A percentile compares a stretch with the other conserved stretches of the same genome.
Conservation (phyloP, 2,329 filamentous ascomycete species). For the Incumbomyces lentus region DNA sequence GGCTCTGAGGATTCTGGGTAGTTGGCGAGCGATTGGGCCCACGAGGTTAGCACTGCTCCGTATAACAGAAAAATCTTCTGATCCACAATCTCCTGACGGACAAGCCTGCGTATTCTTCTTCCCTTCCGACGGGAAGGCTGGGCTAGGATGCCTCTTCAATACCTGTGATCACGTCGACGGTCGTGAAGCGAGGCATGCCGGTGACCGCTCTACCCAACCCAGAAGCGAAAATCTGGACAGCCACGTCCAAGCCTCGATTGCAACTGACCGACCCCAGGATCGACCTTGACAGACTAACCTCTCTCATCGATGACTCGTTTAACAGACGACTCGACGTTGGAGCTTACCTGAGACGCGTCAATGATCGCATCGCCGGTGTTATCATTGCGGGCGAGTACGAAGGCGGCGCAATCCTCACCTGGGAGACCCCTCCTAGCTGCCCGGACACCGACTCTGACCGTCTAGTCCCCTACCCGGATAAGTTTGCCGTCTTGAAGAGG, state of each 20-base stretch:
- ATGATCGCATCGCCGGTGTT: slow-evolving; percentile 71
- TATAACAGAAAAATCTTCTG: slow-evolving; percentile 62
- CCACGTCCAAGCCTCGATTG: slow-evolving; percentile 55
- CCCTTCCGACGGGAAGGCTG: slow-evolving; percentile 64
- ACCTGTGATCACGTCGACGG: slow-evolving; percentile 50
- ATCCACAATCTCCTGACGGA: slow-evolving; percentile 95
- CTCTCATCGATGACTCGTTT: slow-evolving; percentile 92
- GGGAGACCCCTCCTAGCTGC: slow-evolving; percentile 64
- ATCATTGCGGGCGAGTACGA: slow-evolving; percentile 97
- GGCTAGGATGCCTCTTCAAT: slow-evolving; percentile 22
- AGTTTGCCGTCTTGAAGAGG: slow-evolving; percentile 88
- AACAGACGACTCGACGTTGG: slow-evolving; percentile 70
- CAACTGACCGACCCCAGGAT: slow-evolving; percentile 70
- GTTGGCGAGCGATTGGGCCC: too few species aligned
- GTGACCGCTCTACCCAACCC: slow-evolving; percentile 72
- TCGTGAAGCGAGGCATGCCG: slow-evolving; percentile 89
- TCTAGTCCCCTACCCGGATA: slow-evolving; percentile 88
- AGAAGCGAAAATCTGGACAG: slow-evolving; percentile 54
- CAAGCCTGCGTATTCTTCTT: slow-evolving; percentile 85
- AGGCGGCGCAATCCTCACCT: slow-evolving; percentile 86
- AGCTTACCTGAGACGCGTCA: slow-evolving; percentile 72
- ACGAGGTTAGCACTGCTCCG: too few species aligned
- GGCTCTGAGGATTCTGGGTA: too few species aligned
- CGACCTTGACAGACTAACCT: slow-evolving; percentile 68
- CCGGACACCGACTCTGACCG: slow-evolving; percentile 44